Evolutionary conservation across 768 basidiomycete species (phyloP).

Genomic region (Mycena galericulata): DNA sequence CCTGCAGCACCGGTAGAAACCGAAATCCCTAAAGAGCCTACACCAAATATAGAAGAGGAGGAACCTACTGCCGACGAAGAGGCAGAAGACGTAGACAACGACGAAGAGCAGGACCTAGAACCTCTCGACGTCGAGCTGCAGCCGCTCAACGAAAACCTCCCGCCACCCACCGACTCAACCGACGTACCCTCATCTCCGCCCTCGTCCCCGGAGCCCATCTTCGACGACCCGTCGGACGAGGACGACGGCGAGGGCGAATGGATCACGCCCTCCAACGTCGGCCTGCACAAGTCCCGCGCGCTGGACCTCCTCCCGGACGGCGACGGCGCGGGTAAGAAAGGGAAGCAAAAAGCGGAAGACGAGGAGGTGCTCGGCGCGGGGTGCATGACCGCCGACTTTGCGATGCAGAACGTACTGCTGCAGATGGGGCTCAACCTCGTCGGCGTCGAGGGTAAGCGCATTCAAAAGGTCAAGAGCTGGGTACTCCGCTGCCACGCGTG

Average conservation of each 20-base stretch:
- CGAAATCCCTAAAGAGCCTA: constrained; percentile 31
- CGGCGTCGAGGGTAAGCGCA: constrained; percentile 89
- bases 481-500: constrained; percentile 97
- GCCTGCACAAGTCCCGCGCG: constrained; percentile 87
- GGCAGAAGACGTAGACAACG: background rate
- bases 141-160: constrained; percentile 42
- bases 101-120: constrained; percentile 44
- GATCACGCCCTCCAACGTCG: constrained; percentile 94
- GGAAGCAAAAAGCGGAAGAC: constrained; percentile 52
- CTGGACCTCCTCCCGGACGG: constrained; percentile 83
- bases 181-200: constrained; percentile 35
- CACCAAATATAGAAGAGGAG: constrained; percentile 12
- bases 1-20: constrained; percentile 21
- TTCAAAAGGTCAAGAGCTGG: constrained; percentile 94
- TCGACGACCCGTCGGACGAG: constrained; percentile 80
- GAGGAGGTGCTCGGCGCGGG: constrained; percentile 70
- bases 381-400: constrained; percentile 99
- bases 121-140: constrained; percentile 61
- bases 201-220: constrained; percentile 55
- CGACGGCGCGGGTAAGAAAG: constrained; percentile 47
- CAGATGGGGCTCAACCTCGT: constrained; percentile 95
- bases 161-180: constrained; percentile 5
- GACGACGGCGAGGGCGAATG: constrained; percentile 94
- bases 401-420: constrained; percentile 97
- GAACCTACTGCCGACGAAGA: constrained; percentile 30